phyloP scores from a whole-genome alignment of 2,329 filamentous ascomycete species.

The Ceratocystis variospora region DNA sequence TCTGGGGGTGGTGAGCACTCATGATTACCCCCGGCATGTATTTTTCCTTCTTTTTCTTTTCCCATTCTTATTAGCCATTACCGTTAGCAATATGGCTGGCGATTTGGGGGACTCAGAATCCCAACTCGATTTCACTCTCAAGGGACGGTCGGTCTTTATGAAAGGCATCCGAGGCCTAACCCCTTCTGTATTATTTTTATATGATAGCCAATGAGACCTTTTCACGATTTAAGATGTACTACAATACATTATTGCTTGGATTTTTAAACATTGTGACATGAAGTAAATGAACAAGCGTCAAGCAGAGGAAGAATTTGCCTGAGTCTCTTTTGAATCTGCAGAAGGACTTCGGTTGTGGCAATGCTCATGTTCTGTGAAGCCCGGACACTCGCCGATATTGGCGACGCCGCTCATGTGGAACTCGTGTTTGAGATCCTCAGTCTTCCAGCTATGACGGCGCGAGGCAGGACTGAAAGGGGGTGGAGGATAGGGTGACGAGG shows the following conservation, averaged over 20 bases:
- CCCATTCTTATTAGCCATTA: not conserved
- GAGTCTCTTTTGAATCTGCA: not conserved
- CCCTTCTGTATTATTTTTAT: constrained; percentile 10
- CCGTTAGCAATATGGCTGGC: not conserved
- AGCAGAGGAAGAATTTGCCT: not conserved
- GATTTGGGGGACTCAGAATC: constrained; percentile 7
- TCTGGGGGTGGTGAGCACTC: not conserved
- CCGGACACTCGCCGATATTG: constrained; percentile 27
- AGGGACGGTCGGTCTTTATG: not conserved
- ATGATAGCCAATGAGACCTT: not conserved
- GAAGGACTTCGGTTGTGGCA: not conserved
- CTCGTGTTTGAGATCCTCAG: constrained; percentile 40
- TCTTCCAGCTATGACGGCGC: constrained; percentile 39
- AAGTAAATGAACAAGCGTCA: not conserved
- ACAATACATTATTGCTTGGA: not conserved
- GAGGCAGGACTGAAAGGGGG: constrained; percentile 17
- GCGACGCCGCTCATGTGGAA: constrained; percentile 35
- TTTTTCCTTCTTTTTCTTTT: constrained; percentile 9
- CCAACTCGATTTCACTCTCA: constrained; percentile 5
- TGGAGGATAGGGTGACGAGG: not conserved
- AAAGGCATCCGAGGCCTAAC: not conserved
- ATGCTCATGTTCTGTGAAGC: constrained; percentile 30
- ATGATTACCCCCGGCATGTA: constrained; percentile 1
- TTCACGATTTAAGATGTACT: constrained; percentile 2
- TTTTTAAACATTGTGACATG: not conserved